These are phyloP conservation scores for Ustilago loliicola DNA, from an alignment of 1,284 basidiomycete species.

Conservation along the genomic window DNA sequence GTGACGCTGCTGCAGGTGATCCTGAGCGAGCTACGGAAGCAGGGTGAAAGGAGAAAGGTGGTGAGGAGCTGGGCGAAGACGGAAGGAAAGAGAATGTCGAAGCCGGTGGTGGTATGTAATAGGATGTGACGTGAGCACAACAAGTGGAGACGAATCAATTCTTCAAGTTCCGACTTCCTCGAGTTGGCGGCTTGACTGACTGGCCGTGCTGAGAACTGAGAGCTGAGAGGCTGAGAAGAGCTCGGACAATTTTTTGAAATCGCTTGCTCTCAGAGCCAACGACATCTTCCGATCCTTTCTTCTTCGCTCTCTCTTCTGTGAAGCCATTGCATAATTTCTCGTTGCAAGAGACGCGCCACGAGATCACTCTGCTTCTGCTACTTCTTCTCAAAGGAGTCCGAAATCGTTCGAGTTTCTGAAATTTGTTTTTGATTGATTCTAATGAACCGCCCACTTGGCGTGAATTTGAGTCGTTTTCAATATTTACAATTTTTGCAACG, in stretches of 20 bases:
- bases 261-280: conserved; percentile 1
- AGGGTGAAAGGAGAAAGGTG: not conserved
- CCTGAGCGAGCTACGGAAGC: not conserved
- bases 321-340: conserved; percentile 26
- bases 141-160: conserved; percentile 27
- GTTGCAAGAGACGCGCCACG: conserved; percentile 26
- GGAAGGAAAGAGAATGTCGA: not conserved
- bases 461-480: not conserved
- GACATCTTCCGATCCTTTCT: conserved; percentile 21
- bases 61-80: not conserved
- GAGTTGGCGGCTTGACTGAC: conserved; percentile 3
- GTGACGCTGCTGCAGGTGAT: not conserved
- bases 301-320: conserved; percentile 2
- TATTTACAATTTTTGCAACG: not conserved
- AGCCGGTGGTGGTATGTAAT: conserved; percentile 8
- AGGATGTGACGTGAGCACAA: not conserved
- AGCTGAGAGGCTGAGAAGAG: too few relatives aligned
- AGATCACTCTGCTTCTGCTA: conserved; percentile 36
- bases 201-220: too few relatives aligned
- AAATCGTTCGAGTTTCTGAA: conserved; percentile 4
- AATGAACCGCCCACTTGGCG: not conserved
- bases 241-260: conserved; percentile 30
- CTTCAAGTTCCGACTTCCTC: conserved; percentile 31
- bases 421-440: conserved; percentile 22
- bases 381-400: conserved; percentile 1